Conservation (phyloP, 2,329 filamentous ascomycete species). For the Juglanconis juglandina region DNA sequence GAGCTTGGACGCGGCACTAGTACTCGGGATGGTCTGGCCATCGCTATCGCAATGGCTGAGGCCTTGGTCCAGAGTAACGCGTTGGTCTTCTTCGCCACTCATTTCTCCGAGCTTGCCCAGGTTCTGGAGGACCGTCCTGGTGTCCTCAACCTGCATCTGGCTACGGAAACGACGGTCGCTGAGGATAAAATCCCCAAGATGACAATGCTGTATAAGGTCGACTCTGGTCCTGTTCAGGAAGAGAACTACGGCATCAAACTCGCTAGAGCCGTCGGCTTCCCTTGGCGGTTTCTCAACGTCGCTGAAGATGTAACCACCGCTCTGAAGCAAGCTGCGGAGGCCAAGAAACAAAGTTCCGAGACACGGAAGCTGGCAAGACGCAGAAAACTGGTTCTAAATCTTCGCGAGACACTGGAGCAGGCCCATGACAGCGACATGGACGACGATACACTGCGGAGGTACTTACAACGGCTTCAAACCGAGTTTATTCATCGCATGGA, state of each 20-base stretch:
- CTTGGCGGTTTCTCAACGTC: constrained; percentile 60
- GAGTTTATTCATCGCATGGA: constrained; percentile 75
- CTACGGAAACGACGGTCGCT: constrained; percentile 58
- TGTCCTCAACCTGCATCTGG: constrained; percentile 78
- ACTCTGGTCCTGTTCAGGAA: constrained; percentile 66
- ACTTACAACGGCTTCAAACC: constrained; percentile 65
- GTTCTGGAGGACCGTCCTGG: constrained; percentile 73
- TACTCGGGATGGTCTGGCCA: constrained; percentile 80
- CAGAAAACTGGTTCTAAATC: constrained; percentile 68
- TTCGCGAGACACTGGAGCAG: constrained; percentile 70
- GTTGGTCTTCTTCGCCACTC: constrained; percentile 88
- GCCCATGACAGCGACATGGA: constrained; percentile 63
- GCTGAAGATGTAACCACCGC: constrained; percentile 65
- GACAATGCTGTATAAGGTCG: constrained; percentile 84
- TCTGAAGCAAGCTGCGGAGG: constrained; percentile 56
- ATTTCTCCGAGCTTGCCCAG: constrained; percentile 78
- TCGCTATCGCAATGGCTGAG: constrained; percentile 87
- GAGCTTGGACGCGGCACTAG: constrained; percentile 90
- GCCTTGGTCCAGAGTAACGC: constrained; percentile 76
- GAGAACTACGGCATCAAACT: constrained; percentile 81
- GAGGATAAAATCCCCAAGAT: constrained; percentile 57
- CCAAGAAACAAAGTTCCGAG: constrained; percentile 56
- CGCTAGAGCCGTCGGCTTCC: constrained; percentile 71
- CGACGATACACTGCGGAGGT: constrained; percentile 58
- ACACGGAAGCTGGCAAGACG: constrained; percentile 58